phyloP scores from a whole-genome alignment of 306 rosid genomes.

The Arachis stenosperma region DNA sequence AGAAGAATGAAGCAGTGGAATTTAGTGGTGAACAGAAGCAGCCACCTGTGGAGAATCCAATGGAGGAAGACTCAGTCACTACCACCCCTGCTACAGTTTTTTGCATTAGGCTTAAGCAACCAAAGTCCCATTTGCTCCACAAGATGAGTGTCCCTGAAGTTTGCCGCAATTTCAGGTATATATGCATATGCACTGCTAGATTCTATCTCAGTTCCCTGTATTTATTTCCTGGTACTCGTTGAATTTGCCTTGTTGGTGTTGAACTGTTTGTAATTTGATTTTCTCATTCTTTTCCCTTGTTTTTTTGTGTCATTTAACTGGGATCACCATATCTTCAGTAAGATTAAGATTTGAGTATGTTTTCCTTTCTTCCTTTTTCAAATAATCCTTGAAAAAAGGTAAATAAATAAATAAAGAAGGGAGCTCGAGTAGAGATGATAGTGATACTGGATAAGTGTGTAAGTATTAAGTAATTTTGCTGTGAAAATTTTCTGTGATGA shows the following conservation, averaged over 20 bases:
- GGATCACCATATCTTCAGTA: neutral
- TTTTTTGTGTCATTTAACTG: constrained; percentile 13
- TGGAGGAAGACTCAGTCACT: constrained; percentile 67
- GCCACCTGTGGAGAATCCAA: constrained; percentile 48
- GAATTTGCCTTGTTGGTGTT: neutral
- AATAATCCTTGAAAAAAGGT: too few species aligned
- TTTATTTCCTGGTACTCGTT: neutral
- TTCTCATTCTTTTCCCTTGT: neutral
- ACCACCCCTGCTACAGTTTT: constrained; percentile 81
- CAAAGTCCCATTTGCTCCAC: constrained; percentile 69
- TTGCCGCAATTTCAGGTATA: constrained; percentile 93
- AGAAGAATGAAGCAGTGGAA: constrained; percentile 46
- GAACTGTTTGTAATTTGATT: neutral
- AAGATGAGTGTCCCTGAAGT: constrained; percentile 91
- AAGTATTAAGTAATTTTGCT: neutral
- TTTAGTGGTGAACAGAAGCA: constrained; percentile 39
- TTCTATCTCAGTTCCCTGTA: constrained; percentile 13
- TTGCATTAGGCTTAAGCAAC: constrained; percentile 72
- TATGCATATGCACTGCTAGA: neutral
- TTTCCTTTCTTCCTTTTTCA: neutral
- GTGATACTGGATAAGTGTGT: neutral
- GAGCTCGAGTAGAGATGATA: too few species aligned
- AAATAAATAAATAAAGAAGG: too few species aligned
- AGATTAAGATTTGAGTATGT: neutral
- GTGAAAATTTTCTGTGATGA: neutral